Evolutionary conservation across 2,329 filamentous ascomycete genomes (phyloP), one percentile per base, ranked within the genome.

Genomic region (Nannizzia gypsea): DNA sequence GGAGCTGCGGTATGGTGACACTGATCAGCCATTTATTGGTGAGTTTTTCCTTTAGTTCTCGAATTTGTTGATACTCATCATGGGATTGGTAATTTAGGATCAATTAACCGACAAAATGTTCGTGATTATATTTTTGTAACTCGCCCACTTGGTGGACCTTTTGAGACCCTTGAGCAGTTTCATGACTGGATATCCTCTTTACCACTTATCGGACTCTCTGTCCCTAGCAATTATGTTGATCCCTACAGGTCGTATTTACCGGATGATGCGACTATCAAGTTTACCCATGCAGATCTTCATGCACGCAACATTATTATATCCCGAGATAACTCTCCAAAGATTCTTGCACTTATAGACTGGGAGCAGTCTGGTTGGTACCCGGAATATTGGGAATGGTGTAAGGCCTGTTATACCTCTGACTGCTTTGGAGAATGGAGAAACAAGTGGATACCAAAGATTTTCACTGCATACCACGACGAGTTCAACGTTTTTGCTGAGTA

Each of bases 371-470:
- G 70, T 1, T 73, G 69, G 69, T 69, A 71, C 61, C 70, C 69
- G 0, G 67, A 68, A 15, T 72, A 71, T 31, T 71, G 67, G 69
- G 69, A 71, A 50, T 72, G 68, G 55, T 71, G 67, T 44, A 72
- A 71, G 55, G 63, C 67, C 48, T 34, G 17, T 11, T 13, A 40
- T 20, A 38, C 15, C 22, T 56, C 17, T 20, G 3, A 56, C 3
- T 24, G 17, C 3, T 0, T 9, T 34, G 11, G 17, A 2, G 26
- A 31, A 3, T 36, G 31, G 31, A 36, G 50, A 34, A 54, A 20
- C 13, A 34, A 28, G 15, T 36, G 31, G 31, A 36, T 36, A 3
- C 13, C 31, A 36, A 36, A 36, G 13, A 11, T 36, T 36, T 36
- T 36, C 9, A 36, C 31, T 36, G 9, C 31, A 8, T 36, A 36